Evolutionary conservation across 257 asterid genomes (phyloP).

Genomic region (Pogostemon cablin): DNA sequence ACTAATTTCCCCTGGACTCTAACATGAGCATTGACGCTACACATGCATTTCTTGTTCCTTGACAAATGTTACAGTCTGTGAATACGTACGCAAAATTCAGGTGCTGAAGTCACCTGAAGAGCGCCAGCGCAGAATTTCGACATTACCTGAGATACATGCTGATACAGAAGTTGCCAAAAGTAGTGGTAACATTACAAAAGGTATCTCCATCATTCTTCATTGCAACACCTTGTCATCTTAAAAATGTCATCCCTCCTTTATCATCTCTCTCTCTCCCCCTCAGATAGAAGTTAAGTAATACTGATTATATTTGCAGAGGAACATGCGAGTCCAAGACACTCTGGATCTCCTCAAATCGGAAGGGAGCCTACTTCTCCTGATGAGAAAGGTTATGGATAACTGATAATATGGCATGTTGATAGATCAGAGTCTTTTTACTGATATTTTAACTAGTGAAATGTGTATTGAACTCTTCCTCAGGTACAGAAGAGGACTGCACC

Average conservation of each 20-base stretch:
- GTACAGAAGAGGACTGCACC: constrained; percentile 47
- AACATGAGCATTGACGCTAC: background rate
- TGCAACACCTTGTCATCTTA: background rate
- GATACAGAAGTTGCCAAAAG: constrained; percentile 56
- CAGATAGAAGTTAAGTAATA: constrained; percentile 10
- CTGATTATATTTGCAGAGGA: constrained; percentile 40
- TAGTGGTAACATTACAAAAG: constrained; percentile 45
- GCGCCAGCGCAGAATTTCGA: constrained; percentile 55
- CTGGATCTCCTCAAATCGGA: constrained; percentile 32
- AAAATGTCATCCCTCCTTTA: constrained; percentile 1
- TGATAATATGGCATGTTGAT: background rate
- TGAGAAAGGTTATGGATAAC: constrained; percentile 37
- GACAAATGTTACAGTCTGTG: constrained; percentile 60
- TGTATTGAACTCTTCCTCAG: constrained; percentile 42
- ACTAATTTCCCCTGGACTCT: no score
- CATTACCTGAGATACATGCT: constrained; percentile 66
- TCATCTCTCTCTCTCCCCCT: background rate
- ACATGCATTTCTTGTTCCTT: constrained; percentile 45
- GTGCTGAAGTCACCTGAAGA: constrained; percentile 66
- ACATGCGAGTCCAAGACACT: constrained; percentile 27
- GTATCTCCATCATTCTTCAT: constrained; percentile 25
- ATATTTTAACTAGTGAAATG: constrained; percentile 25
- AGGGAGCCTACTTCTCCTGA: constrained; percentile 32
- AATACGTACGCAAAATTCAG: constrained; percentile 52
- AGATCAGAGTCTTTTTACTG: background rate